phyloP scores from a whole-genome alignment of 2,329 filamentous ascomycete species.

The Xylaria sp. region DNA sequence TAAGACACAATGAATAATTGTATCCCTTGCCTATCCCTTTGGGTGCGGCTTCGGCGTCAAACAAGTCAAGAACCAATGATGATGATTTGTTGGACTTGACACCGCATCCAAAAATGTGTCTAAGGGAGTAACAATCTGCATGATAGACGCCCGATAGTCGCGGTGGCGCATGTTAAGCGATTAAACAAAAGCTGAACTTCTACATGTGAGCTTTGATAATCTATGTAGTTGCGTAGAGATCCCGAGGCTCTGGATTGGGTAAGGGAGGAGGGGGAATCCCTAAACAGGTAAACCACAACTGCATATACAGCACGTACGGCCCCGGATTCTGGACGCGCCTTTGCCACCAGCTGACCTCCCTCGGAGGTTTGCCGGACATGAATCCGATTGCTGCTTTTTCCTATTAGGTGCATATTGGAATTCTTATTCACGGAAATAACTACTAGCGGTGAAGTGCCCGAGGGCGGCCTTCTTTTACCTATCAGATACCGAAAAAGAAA shows the following conservation, averaged over 20 bases:
- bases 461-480: background rate
- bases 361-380: background rate
- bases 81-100: background rate
- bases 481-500: background rate
- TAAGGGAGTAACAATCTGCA: background rate
- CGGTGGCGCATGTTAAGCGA: background rate
- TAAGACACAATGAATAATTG: background rate
- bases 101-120: background rate
- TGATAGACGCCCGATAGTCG: background rate
- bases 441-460: background rate
- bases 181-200: background rate
- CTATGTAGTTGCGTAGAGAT: constrained; percentile 3
- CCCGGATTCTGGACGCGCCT: too few relatives aligned
- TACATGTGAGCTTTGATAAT: background rate
- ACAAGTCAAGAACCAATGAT: background rate
- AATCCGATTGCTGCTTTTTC: background rate
- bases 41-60: background rate
- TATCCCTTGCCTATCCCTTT: background rate
- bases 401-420: background rate
- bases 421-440: background rate
- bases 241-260: constrained; percentile 11
- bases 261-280: constrained; percentile 7
- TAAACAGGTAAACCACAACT: constrained; percentile 1
- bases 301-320: too few relatives aligned
- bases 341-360: constrained; percentile 9